Percentiles rank a stretch among this genome's conserved stretches.
These are phyloP conservation scores for Claviceps purpurea DNA, from an alignment of 2,329 filamentous ascomycete genomes.

Conservation along the genomic window DNA sequence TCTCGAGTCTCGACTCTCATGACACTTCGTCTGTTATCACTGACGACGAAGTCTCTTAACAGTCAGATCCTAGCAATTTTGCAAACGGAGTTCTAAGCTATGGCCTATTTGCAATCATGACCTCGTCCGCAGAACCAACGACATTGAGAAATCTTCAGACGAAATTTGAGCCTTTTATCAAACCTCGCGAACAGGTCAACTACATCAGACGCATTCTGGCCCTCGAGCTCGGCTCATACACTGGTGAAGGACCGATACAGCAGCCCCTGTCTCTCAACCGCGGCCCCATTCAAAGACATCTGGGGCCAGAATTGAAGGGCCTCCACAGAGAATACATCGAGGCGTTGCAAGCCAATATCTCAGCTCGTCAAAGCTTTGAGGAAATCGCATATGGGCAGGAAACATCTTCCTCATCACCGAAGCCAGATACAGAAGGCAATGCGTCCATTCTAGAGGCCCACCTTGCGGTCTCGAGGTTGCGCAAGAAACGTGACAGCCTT, in stretches of 20 bases:
- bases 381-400: conserved; percentile 16
- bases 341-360: conserved; percentile 37
- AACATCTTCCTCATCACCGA: not conserved
- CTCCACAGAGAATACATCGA: conserved; percentile 41
- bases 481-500: conserved; percentile 37
- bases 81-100: not conserved
- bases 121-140: conserved; percentile 17
- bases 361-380: conserved; percentile 35
- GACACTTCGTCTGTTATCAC: not conserved
- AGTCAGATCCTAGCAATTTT: not conserved
- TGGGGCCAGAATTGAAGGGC: conserved; percentile 28
- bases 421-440: conserved; percentile 7
- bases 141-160: conserved; percentile 23
- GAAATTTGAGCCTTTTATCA: conserved; percentile 38
- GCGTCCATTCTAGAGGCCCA: conserved; percentile 32
- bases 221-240: conserved; percentile 36
- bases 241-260: conserved; percentile 27
- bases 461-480: conserved; percentile 35
- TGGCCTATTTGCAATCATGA: conserved; percentile 11
- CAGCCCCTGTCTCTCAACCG: conserved; percentile 37
- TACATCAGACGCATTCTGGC: conserved; percentile 43
- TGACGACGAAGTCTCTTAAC: not conserved
- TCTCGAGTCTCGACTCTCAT: not conserved
- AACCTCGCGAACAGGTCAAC: conserved; percentile 41
- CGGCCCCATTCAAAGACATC: conserved; percentile 19